These are phyloP conservation scores for Xylariales sp. DNA, from an alignment of 2,329 filamentous ascomycete species.

Conservation along the genomic window DNA sequence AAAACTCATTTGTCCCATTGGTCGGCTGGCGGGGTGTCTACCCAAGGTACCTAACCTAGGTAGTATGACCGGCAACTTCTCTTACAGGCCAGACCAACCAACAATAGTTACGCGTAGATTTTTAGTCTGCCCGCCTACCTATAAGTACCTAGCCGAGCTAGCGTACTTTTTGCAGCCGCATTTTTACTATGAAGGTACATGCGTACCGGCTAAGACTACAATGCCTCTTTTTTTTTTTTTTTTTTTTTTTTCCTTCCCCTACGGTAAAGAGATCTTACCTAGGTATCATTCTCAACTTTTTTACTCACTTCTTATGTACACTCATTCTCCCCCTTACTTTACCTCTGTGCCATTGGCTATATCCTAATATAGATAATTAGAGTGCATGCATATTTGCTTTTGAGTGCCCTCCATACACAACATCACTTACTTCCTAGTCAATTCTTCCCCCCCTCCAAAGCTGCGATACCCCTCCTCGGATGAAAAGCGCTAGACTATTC, in stretches of 20 bases:
- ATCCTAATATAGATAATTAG: background rate
- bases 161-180: background rate
- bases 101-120: too few relatives aligned
- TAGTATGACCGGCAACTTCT: too few relatives aligned
- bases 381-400: background rate
- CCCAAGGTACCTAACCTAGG: too few relatives aligned
- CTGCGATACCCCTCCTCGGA: constrained; percentile 40
- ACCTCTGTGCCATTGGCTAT: too few relatives aligned
- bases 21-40: too few relatives aligned
- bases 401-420: background rate
- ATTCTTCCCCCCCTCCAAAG: constrained; percentile 4
- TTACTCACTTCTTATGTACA: background rate
- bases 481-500: constrained; percentile 49
- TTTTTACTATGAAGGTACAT: background rate
- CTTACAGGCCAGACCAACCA: too few relatives aligned
- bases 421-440: background rate
- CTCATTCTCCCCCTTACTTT: background rate
- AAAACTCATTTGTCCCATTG: too few relatives aligned
- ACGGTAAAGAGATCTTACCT: background rate
- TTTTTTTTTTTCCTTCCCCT: background rate
- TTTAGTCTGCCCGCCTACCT: too few relatives aligned
- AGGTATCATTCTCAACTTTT: background rate
- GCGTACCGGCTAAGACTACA: background rate
- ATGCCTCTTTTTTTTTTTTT: constrained; percentile 4
- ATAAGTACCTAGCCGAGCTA: too few relatives aligned